Conservation (phyloP, 371 early-diverging fungal species). For the Syncephalastrum monosporum region DNA sequence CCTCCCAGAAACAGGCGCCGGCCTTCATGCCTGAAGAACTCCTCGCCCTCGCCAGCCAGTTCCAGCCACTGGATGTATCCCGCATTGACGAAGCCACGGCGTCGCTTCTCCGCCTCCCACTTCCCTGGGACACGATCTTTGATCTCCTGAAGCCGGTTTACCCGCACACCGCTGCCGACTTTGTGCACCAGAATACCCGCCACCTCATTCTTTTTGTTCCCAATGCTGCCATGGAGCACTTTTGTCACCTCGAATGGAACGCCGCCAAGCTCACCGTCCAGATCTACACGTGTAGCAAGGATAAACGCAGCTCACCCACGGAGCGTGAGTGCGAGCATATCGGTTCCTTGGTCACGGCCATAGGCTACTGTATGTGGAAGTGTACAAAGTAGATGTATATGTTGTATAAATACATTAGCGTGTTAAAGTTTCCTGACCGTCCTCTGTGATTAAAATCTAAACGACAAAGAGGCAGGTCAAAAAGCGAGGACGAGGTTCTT, state of each 20-base stretch:
- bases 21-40: conserved; percentile 9
- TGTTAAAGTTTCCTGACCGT: background rate
- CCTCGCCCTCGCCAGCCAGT: conserved; percentile 8
- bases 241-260: conserved; percentile 26
- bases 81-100: conserved; percentile 10
- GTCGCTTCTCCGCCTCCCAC: conserved; percentile 23
- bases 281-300: conserved; percentile 13
- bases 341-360: conserved; percentile 22
- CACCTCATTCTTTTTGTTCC: conserved; percentile 35
- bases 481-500: too few relatives aligned
- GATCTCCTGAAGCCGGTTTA: conserved; percentile 35
- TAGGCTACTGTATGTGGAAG: conserved; percentile 41
- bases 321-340: background rate
- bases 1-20: conserved; percentile 7
- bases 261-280: background rate
- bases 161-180: conserved; percentile 28
- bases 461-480: too few relatives aligned
- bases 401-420: background rate
- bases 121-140: conserved; percentile 34
- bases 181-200: conserved; percentile 15
- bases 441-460: too few relatives aligned
- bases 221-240: conserved; percentile 24
- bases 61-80: conserved; percentile 12
- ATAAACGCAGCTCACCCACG: conserved; percentile 1
- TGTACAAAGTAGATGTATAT: conserved; percentile 11